Base-by-base conservation (phyloP, 768 basidiomycete species). In the Coprinellus micaceus region DNA sequence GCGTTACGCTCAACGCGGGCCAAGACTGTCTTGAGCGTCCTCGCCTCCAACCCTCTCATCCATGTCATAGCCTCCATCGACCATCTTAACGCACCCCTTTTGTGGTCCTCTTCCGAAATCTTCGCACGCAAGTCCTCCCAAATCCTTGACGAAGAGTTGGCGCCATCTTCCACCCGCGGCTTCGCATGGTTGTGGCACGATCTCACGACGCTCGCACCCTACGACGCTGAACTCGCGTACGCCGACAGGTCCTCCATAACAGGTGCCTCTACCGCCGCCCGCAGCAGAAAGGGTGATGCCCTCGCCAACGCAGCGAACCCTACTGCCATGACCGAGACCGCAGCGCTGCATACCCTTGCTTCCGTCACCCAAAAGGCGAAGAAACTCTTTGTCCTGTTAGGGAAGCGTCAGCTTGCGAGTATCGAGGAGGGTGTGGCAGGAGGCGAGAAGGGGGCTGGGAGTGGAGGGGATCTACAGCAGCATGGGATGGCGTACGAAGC, bases 121-220 rank as follows among this genome's bases (percentile, higher is more conserved):
- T 76, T 81, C 41, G 69, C 85, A 4, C 74, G 85, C 43, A 88
- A 87, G 66, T 70, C 56, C 11, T 26, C 30, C n/a, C 37, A 24
- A 52, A 25, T 13, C 13, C 29, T 3, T 57, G 15, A 39, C 12
- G 26, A 22, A 19, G 21, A 41, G 28, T 41, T 13, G 13, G 3
- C 45, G 17, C 25, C 61, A 5, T 62, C 67, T 7, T 67, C 69
- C 50, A 56, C 69, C 33, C 77, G 77, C 30, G 86, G 87, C 9
- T 88, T 83, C 66, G 71, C 82, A 1, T 93, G 91, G 85, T 73
- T 94, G 15, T 92, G 91, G 84, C 92, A 98, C 70, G 92, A 96
- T 69, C 69, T 93, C 22, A 92, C 94, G 3, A 97, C 96, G 1
- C 87, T 94, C 61, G 75, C 73, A 15, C 77, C 90, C 1, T 97